These are phyloP conservation scores for Phytopythium montanum DNA, from an alignment of 352 stramenopile species.

Conservation along the genomic window DNA sequence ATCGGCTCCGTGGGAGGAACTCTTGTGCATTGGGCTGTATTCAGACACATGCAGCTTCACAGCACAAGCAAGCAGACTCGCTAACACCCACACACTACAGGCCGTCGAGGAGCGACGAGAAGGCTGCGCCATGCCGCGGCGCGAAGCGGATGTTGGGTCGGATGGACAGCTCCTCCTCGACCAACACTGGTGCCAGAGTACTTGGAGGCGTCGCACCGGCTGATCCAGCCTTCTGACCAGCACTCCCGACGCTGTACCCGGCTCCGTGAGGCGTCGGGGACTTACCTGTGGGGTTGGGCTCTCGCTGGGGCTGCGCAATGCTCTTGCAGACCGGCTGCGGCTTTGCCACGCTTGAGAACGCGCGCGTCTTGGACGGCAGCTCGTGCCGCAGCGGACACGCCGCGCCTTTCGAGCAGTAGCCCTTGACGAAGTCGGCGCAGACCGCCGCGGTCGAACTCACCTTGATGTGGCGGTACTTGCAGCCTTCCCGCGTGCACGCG, in stretches of 20 bases:
- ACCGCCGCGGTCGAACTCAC: constrained; percentile 59
- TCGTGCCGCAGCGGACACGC: constrained; percentile 64
- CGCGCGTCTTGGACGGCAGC: constrained; percentile 31
- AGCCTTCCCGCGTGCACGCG: constrained; percentile 65
- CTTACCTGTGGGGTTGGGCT: constrained; percentile 7
- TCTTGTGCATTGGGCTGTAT: background rate
- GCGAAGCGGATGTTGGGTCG: constrained; percentile 70
- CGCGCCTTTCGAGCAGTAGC: constrained; percentile 55
- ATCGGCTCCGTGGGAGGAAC: too few species aligned
- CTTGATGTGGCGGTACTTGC: constrained; percentile 81
- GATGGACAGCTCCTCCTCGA: constrained; percentile 35
- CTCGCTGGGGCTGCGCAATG: background rate
- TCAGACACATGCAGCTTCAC: background rate
- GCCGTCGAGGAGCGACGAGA: constrained; percentile 44
- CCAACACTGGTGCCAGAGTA: background rate
- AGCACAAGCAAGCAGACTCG: background rate
- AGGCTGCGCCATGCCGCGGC: constrained; percentile 38
- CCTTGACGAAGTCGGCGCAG: constrained; percentile 62
- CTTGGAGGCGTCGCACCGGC: background rate
- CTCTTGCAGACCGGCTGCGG: background rate
- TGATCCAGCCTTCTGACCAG: background rate
- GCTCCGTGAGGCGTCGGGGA: constrained; percentile 8
- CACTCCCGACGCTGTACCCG: background rate
- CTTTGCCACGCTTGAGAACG: background rate
- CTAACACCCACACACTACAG: constrained; percentile 10